Evolutionary conservation across 1,284 basidiomycete genomes (phyloP), one percentile per base, ranked within the genome.

Genomic region (Sporisorium exsertum): DNA sequence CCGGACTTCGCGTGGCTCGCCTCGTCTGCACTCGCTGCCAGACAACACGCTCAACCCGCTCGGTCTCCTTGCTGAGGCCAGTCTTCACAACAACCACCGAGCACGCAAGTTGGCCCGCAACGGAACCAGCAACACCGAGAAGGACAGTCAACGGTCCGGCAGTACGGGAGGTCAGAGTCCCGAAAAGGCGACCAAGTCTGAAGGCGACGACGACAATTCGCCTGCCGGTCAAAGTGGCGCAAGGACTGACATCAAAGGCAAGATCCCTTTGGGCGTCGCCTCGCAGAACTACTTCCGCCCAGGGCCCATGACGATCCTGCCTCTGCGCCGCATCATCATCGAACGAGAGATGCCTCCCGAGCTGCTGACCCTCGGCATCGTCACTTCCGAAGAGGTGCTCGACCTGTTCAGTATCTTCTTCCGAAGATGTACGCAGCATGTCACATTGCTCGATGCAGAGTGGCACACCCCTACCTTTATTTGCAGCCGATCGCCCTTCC

Each of bases 211-310:
- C 18, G 65, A 72, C 12, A 53, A 55, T 16, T 29, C 59, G 5
- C 56, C 72, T 27, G 58, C 55, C 7, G 47, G 24, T 26, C 24
- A 59, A 18, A 51, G 29, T n/a, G 56, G 32, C 27, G 60, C 56
- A 18, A 49, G 16, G 2, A 50, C 35, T 1, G 64, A 40, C 8
- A 20, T 59, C 13, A 58, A 57, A 43, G 43, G 56, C 26, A 59
- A 55, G 33, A 64, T 67, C 27, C 70, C 70, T 5, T 64, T 94
- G 20, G 95, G 94, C 9, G 93, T 97, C 9, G 95, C 94, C 0
- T 94, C 92, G 67, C 91, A 93, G 72, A 91, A 92, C 67, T 99
- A 97, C 87, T 99, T 98, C 88, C 95, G 93, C 83, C 95, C 96
- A 51, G 94, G 94, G 88, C 81, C 72, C 86, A 84, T 87, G 79